Percentiles rank a stretch among this genome's conserved stretches.
Evolutionary conservation across 2,329 filamentous ascomycete genomes (phyloP).

Genomic region (Fusarium secorum): DNA sequence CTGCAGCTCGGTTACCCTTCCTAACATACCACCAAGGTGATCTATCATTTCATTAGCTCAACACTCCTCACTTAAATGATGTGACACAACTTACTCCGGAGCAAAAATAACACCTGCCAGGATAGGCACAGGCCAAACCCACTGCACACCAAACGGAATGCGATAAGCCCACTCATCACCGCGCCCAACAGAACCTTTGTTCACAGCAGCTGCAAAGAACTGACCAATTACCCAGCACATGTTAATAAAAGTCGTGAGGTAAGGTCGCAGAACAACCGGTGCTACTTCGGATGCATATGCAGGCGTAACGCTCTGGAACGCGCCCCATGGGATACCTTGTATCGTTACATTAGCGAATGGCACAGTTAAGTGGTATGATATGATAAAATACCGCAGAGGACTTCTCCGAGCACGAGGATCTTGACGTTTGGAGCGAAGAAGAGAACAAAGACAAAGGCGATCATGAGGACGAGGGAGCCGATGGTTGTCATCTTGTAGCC

Average conservation of each 20-base stretch:
- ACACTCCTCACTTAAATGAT: rapidly evolving
- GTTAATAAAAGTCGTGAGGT: slow-evolving; percentile 64
- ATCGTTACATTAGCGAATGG: slow-evolving; percentile 11
- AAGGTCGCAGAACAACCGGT: slow-evolving; percentile 57
- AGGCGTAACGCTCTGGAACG: slow-evolving; percentile 60
- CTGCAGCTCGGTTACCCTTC: slow-evolving; percentile 51
- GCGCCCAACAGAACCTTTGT: slow-evolving; percentile 51
- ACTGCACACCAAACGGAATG: slow-evolving; percentile 61
- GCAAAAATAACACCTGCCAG: slow-evolving; percentile 55
- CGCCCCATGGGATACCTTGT: slow-evolving; percentile 60
- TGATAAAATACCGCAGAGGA: slow-evolving; percentile 50
- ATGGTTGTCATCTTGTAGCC: slow-evolving; percentile 62
- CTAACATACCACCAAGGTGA: slow-evolving; percentile 62
- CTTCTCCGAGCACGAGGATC: slow-evolving; percentile 57
- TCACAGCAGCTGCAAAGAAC: slow-evolving; percentile 58
- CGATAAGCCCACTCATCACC: slow-evolving; percentile 58
- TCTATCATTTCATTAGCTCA: slow-evolving; percentile 31
- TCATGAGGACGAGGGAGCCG: slow-evolving; percentile 54
- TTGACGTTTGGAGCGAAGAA: slow-evolving; percentile 60
- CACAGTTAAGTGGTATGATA: not conserved
- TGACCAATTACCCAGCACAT: slow-evolving; percentile 66
- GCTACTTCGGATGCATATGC: slow-evolving; percentile 63
- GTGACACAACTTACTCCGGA: slow-evolving; percentile 51
- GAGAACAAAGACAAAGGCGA: slow-evolving; percentile 60
- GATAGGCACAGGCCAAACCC: slow-evolving; percentile 60